These are phyloP conservation scores for Plasmodium relictum DNA, from an alignment of 169 alveolate species.

Conservation along the genomic window DNA sequence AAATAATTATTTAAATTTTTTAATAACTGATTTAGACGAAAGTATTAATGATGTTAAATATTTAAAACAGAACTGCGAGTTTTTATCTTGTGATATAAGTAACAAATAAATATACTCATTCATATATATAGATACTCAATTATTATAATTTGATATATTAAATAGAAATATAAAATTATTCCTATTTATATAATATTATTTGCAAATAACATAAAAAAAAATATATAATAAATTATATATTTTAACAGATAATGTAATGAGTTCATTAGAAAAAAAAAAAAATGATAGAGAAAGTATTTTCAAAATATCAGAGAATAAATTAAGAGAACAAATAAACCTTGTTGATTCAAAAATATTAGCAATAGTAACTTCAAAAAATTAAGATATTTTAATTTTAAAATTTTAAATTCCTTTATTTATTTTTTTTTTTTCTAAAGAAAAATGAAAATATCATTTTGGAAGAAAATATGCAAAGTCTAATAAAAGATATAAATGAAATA, in stretches of 20 bases:
- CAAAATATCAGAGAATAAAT: constrained; percentile 33
- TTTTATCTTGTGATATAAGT: constrained; percentile 49
- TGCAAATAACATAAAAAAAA: too few relatives aligned
- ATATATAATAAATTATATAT: background rate
- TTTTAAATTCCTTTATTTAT: background rate
- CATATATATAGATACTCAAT: background rate
- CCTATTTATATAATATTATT: background rate
- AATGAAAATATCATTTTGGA: constrained; percentile 42
- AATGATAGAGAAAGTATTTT: constrained; percentile 34
- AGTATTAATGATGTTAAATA: constrained; percentile 58
- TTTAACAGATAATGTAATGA: constrained; percentile 46
- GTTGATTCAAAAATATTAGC: constrained; percentile 28
- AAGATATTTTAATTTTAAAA: background rate
- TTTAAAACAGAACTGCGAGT: constrained; percentile 57
- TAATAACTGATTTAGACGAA: constrained; percentile 60
- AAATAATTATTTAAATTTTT: constrained; percentile 44
- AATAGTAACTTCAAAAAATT: constrained; percentile 13
- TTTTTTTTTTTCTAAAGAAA: constrained; percentile 17
- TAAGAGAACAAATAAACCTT: constrained; percentile 36
- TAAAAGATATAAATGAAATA: constrained; percentile 35
- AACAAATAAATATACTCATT: background rate
- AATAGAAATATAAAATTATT: too few relatives aligned
- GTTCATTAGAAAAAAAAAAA: constrained; percentile 58
- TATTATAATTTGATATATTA: too few relatives aligned
- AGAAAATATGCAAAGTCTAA: constrained; percentile 38